These are phyloP conservation scores for Fistulinella prunicolor DNA, from an alignment of 768 basidiomycete genomes.

Conservation along the genomic window DNA sequence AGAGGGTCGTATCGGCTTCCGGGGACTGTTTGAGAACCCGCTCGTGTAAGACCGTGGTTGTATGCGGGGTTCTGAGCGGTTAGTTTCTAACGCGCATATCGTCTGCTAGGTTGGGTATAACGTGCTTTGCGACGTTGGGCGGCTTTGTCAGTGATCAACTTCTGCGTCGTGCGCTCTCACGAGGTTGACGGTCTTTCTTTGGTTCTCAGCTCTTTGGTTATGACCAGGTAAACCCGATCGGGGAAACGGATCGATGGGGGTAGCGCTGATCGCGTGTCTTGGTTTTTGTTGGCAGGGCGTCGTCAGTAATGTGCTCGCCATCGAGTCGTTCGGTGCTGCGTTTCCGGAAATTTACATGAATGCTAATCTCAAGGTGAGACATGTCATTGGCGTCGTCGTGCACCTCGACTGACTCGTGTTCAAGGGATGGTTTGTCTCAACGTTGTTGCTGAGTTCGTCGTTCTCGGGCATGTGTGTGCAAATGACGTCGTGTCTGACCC, in stretches of 20 bases:
- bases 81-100: neutral
- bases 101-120: conserved; percentile 27
- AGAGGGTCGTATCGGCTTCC: conserved; percentile 25
- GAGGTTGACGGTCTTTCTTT: no score
- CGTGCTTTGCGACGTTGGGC: conserved; percentile 31
- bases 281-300: conserved; percentile 24
- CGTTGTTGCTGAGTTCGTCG: conserved; percentile 25
- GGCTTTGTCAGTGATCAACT: conserved; percentile 27
- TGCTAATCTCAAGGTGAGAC: conserved; percentile 23
- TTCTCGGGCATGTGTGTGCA: neutral
- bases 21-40: conserved; percentile 27
- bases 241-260: neutral
- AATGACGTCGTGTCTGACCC: conserved; percentile 6
- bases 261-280: neutral
- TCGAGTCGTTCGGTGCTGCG: conserved; percentile 33
- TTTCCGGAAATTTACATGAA: conserved; percentile 32
- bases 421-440: conserved; percentile 34
- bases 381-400: neutral
- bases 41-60: conserved; percentile 21
- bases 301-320: conserved; percentile 32
- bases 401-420: neutral
- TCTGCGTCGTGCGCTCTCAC: no score
- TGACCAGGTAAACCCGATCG: conserved; percentile 20
- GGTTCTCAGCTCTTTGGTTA: conserved; percentile 30
- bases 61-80: neutral